phyloP scores from a whole-genome alignment of 2,329 filamentous ascomycete species.

The Microdochium nivale region DNA sequence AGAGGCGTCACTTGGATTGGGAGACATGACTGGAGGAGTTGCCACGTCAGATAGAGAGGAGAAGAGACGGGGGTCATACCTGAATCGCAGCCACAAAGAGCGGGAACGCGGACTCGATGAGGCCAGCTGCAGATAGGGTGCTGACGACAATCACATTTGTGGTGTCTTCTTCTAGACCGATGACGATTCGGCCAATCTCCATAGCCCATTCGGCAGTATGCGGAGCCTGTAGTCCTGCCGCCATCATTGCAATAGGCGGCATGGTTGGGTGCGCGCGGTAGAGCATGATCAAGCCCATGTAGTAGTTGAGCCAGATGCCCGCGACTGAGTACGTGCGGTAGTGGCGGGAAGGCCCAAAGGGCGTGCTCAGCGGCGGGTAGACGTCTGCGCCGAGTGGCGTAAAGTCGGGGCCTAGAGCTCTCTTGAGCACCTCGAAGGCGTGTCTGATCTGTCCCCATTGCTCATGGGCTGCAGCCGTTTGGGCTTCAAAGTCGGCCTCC shows the following conservation, averaged over 20 bases:
- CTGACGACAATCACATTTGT: conserved; percentile 51
- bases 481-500: conserved; percentile 51
- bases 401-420: conserved; percentile 64
- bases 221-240: conserved; percentile 67
- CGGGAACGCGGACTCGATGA: conserved; percentile 75
- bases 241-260: conserved; percentile 84
- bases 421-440: conserved; percentile 60
- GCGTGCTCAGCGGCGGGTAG: conserved; percentile 52
- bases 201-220: conserved; percentile 65
- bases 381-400: conserved; percentile 65
- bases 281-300: conserved; percentile 78
- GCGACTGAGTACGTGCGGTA: conserved; percentile 85
- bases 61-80: conserved; percentile 27
- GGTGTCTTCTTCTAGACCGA: conserved; percentile 55
- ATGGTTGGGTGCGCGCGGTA: conserved; percentile 78
- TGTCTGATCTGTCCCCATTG: conserved; percentile 73
- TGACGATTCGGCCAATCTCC: conserved; percentile 71
- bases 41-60: too few relatives aligned
- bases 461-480: conserved; percentile 58
- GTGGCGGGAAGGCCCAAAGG: conserved; percentile 74
- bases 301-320: conserved; percentile 79
- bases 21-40: not conserved
- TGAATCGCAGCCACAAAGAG: conserved; percentile 81
- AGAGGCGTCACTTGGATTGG: not conserved
- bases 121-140: conserved; percentile 68